A percentile compares a stretch with the other conserved stretches of the same genome.
Evolutionary conservation across 805 yeast species (phyloP).

Genomic region (Myxozyma mucilagina): DNA sequence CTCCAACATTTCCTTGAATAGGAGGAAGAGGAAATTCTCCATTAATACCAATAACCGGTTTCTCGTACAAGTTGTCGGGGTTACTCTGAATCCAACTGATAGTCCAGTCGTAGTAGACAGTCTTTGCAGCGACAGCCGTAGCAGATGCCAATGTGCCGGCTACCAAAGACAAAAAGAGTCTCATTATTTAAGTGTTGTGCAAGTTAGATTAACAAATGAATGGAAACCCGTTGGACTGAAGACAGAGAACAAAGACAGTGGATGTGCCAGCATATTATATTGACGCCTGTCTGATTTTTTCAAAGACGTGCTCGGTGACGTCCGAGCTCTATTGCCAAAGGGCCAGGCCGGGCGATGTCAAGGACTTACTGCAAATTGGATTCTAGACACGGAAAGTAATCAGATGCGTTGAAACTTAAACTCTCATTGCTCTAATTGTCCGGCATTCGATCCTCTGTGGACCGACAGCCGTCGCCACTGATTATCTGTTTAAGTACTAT

Average conservation of each 20-base stretch:
- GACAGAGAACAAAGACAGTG: background rate
- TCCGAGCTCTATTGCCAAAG: background rate
- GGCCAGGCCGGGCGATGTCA: conserved; percentile 15
- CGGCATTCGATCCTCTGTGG: no score
- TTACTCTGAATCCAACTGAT: conserved; percentile 46
- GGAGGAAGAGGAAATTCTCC: conserved; percentile 84
- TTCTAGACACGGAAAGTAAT: background rate
- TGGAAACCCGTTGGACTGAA: background rate
- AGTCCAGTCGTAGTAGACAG: conserved; percentile 43
- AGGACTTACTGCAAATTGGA: background rate
- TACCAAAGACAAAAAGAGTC: background rate
- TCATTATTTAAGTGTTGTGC: background rate
- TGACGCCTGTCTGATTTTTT: no score
- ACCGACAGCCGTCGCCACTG: no score
- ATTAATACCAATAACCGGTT: conserved; percentile 60
- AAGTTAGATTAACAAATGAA: background rate
- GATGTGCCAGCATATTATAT: no score
- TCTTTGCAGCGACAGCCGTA: conserved; percentile 34
- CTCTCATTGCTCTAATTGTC: background rate
- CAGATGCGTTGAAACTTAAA: background rate
- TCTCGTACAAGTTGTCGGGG: conserved; percentile 57
- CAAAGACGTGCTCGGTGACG: background rate
- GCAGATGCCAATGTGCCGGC: conserved; percentile 18
- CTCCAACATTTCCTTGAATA: conserved; percentile 72
- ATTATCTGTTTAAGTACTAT: no score